Evolutionary conservation across 768 basidiomycete species (phyloP).

Genomic region (Paxillus rubicundulus): DNA sequence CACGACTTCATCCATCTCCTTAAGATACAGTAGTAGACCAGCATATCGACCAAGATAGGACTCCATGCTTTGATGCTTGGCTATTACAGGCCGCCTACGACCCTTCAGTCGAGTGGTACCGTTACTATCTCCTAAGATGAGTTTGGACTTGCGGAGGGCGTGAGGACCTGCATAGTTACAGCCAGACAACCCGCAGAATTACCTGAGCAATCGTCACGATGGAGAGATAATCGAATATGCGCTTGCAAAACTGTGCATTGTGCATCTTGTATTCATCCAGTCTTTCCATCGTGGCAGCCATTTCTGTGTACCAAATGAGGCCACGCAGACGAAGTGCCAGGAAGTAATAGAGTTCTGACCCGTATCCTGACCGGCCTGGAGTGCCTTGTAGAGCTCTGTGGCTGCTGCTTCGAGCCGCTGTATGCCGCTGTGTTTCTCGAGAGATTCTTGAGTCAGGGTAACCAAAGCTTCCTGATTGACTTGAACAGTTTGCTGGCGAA

Average conservation of each 20-base stretch:
- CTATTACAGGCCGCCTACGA: slow-evolving; percentile 46
- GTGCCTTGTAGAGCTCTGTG: slow-evolving; percentile 89
- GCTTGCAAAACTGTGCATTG: slow-evolving; percentile 90
- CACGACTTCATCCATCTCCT: slow-evolving; percentile 90
- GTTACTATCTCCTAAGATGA: slow-evolving; percentile 61
- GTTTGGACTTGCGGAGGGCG: slow-evolving; percentile 49
- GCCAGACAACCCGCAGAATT: slow-evolving; percentile 13
- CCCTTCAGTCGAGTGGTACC: slow-evolving; percentile 50
- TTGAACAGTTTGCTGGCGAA: slow-evolving; percentile 82
- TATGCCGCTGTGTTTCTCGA: slow-evolving; percentile 77
- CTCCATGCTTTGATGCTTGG: slow-evolving; percentile 74
- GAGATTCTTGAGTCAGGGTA: slow-evolving; percentile 82
- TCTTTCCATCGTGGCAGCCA: slow-evolving; percentile 96
- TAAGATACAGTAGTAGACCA: slow-evolving; percentile 87
- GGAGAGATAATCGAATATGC: slow-evolving; percentile 82
- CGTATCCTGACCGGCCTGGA: slow-evolving; percentile 86
- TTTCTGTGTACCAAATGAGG: slow-evolving; percentile 49
- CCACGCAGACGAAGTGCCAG: neutral
- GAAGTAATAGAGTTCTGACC: slow-evolving; percentile 42
- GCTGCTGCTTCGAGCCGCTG: slow-evolving; percentile 78
- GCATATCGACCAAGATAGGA: slow-evolving; percentile 83
- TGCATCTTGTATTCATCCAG: slow-evolving; percentile 87
- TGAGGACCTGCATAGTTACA: slow-evolving; percentile 4
- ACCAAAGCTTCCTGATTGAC: slow-evolving; percentile 77
- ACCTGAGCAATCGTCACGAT: slow-evolving; percentile 94